Evolutionary conservation across 352 stramenopile genomes (phyloP).

Genomic region (Globisporangium sylvaticum): DNA sequence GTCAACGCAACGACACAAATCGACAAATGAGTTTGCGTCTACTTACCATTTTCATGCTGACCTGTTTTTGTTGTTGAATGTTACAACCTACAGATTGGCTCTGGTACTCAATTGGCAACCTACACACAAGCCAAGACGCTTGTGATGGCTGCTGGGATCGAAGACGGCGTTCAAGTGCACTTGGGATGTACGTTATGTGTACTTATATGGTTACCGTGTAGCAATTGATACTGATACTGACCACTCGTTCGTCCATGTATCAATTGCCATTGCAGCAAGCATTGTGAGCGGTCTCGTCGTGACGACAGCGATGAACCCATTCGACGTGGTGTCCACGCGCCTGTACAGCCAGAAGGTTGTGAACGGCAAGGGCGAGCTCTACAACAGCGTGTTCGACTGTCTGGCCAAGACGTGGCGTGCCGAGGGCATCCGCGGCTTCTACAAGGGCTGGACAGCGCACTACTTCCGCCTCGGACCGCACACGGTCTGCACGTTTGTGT

Average conservation of each 20-base stretch:
- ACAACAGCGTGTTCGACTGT: constrained; percentile 72
- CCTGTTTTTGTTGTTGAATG: too few relatives aligned
- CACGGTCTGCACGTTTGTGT: constrained; percentile 85
- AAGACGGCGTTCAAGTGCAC: constrained; percentile 73
- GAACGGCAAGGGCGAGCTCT: constrained; percentile 80
- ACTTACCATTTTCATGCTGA: too few relatives aligned
- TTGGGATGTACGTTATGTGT: constrained; percentile 56
- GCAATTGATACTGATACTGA: background rate
- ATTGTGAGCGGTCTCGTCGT: constrained; percentile 76
- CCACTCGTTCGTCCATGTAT: background rate
- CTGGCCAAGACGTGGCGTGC: constrained; percentile 74
- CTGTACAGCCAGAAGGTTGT: constrained; percentile 88
- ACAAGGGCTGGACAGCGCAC: constrained; percentile 85
- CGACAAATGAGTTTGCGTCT: background rate
- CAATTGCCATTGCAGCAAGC: constrained; percentile 38
- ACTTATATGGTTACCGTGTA: background rate
- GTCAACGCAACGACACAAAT: constrained; percentile 4
- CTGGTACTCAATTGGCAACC: constrained; percentile 75
- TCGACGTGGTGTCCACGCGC: constrained; percentile 84
- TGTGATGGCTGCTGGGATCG: constrained; percentile 64
- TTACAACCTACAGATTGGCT: constrained; percentile 55
- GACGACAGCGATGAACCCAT: constrained; percentile 85
- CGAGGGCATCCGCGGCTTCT: constrained; percentile 78
- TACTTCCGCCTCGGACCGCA: constrained; percentile 85
- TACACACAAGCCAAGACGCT: constrained; percentile 85